Evolutionary conservation across 768 basidiomycete genomes (phyloP), one percentile per base, ranked within the genome.

Genomic region (Cyclocybe cylindracea): DNA sequence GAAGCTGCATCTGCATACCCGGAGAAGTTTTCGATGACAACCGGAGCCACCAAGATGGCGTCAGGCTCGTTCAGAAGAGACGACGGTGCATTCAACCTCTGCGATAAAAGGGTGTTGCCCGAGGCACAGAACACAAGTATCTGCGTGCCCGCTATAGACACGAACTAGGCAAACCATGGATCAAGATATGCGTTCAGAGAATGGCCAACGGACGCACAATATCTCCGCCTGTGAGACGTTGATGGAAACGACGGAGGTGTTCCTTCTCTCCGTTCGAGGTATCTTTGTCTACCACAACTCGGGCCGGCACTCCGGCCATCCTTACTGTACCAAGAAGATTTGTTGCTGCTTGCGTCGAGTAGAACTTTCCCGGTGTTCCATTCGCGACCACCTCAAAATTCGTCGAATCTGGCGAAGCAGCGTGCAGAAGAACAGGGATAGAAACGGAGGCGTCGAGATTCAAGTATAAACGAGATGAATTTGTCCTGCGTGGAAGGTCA

Each of bases 61-160:
- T 66, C 71, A 7, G 73, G 64, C 13, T 73, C 66, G 18, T 76
- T 76, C 37, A 77, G 66, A 5, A 86, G 72, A 40, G 62, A 53
- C 14, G 76, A 57, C 0, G 82, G 78, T 1, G 84, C 66, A 48
- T 78, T 81, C 24, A 88, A 69, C 46, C 76, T 74, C 52, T 82
- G 76, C 14, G 70, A 66, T 11, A 84, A 64, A 14, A 69, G 57
- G 11, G 60, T 49, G 55, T 78, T 83, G 52, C 74, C 72, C 5
- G 84, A 80, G 7, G 83, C 79, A 52, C 80, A 85, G 54, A 87
- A 76, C 3, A 78, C 83, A 29, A 85, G 72, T n/a, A 83, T 69
- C 46, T 78, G 76, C 10, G 65, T 58, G 7, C 79, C 80, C 18
- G 75, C 74, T 56, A 81, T 74, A 6, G 78, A 75, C 31, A 87